phyloP scores from a whole-genome alignment of 2,329 filamentous ascomycete species.

The Sordariomycetes sp. region DNA sequence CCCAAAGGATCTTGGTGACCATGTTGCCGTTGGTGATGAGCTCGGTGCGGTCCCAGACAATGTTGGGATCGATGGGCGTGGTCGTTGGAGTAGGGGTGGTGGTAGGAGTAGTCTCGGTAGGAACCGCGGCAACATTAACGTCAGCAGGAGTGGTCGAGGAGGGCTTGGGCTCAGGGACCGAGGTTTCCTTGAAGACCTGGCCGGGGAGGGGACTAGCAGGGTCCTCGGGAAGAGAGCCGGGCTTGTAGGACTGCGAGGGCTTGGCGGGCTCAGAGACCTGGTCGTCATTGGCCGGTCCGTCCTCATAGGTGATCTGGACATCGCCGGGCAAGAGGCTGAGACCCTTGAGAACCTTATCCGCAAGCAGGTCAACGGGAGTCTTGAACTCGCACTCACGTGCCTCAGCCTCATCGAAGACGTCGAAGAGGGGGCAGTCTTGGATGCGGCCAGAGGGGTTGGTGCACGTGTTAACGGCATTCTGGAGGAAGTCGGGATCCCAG shows the following conservation, averaged over 20 bases:
- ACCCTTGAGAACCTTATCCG: slow-evolving; percentile 32
- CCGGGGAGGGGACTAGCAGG: slow-evolving; percentile 27
- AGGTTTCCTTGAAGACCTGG: slow-evolving; percentile 29
- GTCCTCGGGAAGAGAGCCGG: slow-evolving; percentile 21
- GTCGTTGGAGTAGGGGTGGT: slow-evolving; percentile 12
- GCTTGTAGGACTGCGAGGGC: slow-evolving; percentile 24
- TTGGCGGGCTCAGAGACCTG: slow-evolving; percentile 8
- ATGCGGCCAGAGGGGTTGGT: slow-evolving; percentile 62
- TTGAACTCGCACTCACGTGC: slow-evolving; percentile 53
- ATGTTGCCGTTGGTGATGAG: slow-evolving; percentile 39
- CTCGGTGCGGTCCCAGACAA: slow-evolving; percentile 37
- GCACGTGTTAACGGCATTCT: slow-evolving; percentile 66
- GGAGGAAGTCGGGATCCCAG: slow-evolving; percentile 62
- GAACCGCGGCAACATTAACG: slow-evolving; percentile 1
- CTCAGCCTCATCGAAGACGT: slow-evolving; percentile 53
- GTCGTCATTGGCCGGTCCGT: slow-evolving; percentile 9
- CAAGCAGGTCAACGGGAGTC: slow-evolving; percentile 40
- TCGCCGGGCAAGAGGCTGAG: slow-evolving; percentile 44
- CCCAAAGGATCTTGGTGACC: slow-evolving; percentile 49
- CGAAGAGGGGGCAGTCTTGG: slow-evolving; percentile 67
- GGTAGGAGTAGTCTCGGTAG: slow-evolving; percentile 2
- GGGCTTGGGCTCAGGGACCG: slow-evolving; percentile 10
- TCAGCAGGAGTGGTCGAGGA: neutral
- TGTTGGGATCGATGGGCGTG: slow-evolving; percentile 20
- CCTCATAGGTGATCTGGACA: slow-evolving; percentile 30